Evolutionary conservation across 345 rosid genomes (phyloP).

Genomic region (Eutrema heterophyllum): DNA sequence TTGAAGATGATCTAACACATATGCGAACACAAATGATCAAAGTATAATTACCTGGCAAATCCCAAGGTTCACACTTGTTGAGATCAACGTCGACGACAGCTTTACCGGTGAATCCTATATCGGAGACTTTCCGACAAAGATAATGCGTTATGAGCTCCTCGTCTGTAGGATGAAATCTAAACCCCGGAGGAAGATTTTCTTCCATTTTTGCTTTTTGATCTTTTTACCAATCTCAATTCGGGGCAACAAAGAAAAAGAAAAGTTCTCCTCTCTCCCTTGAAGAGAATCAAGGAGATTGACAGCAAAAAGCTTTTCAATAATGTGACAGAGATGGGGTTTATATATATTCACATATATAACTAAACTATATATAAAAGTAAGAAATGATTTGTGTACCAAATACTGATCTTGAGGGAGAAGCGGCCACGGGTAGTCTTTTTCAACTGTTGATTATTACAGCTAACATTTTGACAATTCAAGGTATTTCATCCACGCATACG

Average conservation of each 20-base stretch:
- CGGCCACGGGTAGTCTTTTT: conserved; percentile 31
- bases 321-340: conserved; percentile 31
- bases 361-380: conserved; percentile 11
- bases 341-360: conserved; percentile 24
- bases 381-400: conserved; percentile 26
- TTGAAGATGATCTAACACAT: background rate
- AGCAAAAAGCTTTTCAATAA: conserved; percentile 24
- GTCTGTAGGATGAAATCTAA: conserved; percentile 96
- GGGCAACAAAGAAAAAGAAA: background rate
- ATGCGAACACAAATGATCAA: background rate
- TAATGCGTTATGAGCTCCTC: conserved; percentile 92
- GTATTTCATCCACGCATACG: conserved; percentile 9
- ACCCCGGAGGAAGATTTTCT: conserved; percentile 93
- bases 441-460: conserved; percentile 59
- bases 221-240: background rate
- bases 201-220: conserved; percentile 38
- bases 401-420: conserved; percentile 51
- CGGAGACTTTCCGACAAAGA: conserved; percentile 61
- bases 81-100: conserved; percentile 95
- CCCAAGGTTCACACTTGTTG: conserved; percentile 98
- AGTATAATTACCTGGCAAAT: conserved; percentile 69
- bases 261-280: background rate
- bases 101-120: conserved; percentile 58
- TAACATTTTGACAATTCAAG: conserved; percentile 76
- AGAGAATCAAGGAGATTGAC: conserved; percentile 15